phyloP scores from a whole-genome alignment of 1,284 basidiomycete species.

The Ceratobasidium sp. region DNA sequence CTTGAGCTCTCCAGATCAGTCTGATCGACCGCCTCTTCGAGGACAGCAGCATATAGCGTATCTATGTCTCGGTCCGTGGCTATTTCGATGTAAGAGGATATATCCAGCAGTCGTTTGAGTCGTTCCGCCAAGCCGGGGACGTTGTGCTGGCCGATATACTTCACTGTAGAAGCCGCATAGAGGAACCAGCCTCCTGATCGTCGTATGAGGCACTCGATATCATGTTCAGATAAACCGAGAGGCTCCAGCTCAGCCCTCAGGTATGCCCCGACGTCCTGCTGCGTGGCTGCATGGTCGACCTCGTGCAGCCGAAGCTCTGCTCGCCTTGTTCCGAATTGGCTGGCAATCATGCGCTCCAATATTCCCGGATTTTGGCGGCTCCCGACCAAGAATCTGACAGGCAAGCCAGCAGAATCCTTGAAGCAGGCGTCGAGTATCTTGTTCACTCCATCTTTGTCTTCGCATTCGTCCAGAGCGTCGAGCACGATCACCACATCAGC shows the following conservation, averaged over 20 bases:
- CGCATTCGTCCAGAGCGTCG: no score
- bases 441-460: no score
- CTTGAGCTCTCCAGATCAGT: neutral
- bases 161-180: neutral
- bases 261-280: neutral
- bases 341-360: no score
- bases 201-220: no score
- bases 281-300: neutral
- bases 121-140: no score
- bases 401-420: no score
- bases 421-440: no score
- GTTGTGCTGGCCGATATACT: neutral
- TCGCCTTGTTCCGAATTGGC: no score
- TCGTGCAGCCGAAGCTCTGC: neutral
- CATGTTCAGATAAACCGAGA: neutral
- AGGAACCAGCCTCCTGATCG: no score
- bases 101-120: neutral
- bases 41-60: neutral
- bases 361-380: no score
- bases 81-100: neutral
- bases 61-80: slow-evolving; percentile 1
- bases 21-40: slow-evolving; percentile 2
- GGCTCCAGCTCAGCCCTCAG: neutral
- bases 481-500: no score
- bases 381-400: no score